Conservation (phyloP, 139 green algal genomes). For the Desmodesmus armatus region DNA sequence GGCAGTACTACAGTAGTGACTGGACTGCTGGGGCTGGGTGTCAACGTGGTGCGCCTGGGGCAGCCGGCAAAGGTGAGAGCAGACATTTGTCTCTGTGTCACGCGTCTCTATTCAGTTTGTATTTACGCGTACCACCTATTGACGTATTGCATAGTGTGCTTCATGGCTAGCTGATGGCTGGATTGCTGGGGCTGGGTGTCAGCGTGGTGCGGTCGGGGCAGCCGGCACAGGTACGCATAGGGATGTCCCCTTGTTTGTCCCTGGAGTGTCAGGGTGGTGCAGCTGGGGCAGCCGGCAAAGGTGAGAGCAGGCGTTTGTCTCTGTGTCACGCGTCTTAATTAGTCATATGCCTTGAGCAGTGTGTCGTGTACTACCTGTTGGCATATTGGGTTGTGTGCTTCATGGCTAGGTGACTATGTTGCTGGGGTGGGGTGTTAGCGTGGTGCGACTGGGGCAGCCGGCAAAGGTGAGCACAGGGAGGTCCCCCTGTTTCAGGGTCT, state of each 20-base stretch:
- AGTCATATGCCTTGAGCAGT: too few species aligned
- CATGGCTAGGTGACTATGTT: constrained; percentile 59
- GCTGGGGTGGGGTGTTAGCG: constrained; percentile 46
- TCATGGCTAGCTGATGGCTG: constrained; percentile 60
- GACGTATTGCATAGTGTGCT: too few species aligned
- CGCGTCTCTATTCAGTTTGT: background rate
- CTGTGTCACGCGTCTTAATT: background rate
- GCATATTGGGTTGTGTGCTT: too few species aligned
- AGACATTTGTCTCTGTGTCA: background rate
- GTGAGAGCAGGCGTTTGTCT: constrained; percentile 16
- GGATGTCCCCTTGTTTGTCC: background rate
- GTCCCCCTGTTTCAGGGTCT: background rate
- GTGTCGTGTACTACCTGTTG: too few species aligned
- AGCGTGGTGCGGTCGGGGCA: constrained; percentile 66
- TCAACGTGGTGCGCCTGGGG: constrained; percentile 64
- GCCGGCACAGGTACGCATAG: constrained; percentile 59
- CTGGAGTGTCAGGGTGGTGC: constrained; percentile 50
- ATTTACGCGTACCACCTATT: too few species aligned
- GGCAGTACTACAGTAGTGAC: constrained; percentile 60
- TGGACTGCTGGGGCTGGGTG: constrained; percentile 56
- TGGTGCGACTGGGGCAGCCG: constrained; percentile 71
- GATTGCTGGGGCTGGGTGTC: constrained; percentile 55
- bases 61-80: constrained; percentile 65
- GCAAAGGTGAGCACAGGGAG: constrained; percentile 54
- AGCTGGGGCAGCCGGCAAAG: constrained; percentile 72